Evolutionary conservation across 371 early-diverging fungal genomes (phyloP).

Genomic region (Apophysomyces sp.): DNA sequence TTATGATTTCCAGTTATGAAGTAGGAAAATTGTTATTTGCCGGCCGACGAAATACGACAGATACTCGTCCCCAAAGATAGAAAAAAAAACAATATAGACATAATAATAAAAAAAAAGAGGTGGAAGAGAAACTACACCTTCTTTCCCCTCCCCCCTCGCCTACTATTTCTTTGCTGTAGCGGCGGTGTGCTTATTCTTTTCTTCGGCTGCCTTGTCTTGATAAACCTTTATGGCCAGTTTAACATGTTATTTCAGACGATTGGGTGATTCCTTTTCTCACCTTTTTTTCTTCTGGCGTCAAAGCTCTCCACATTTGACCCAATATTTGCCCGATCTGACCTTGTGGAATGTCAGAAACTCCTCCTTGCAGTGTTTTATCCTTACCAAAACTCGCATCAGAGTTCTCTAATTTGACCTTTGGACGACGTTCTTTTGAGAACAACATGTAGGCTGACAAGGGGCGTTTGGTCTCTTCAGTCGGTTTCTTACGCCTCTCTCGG

Average conservation of each 20-base stretch:
- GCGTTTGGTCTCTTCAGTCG: slow-evolving; percentile 66
- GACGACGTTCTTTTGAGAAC: slow-evolving; percentile 75
- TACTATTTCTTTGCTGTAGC: background rate
- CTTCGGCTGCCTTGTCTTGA: background rate
- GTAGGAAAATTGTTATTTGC: slow-evolving; percentile 67
- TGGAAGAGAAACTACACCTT: too few species aligned
- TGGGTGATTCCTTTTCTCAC: too few species aligned
- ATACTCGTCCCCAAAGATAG: background rate
- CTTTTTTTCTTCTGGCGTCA: slow-evolving; percentile 63
- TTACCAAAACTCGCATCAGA: slow-evolving; percentile 80
- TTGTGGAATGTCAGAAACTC: slow-evolving; percentile 21
- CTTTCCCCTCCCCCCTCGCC: background rate
- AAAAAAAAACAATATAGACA: background rate
- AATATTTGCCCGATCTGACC: slow-evolving; percentile 75
- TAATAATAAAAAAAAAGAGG: background rate
- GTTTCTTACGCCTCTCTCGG: background rate
- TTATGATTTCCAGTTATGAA: slow-evolving; percentile 94
- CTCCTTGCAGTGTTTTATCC: too few species aligned
- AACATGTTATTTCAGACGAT: too few species aligned
- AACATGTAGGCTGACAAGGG: slow-evolving; percentile 80
- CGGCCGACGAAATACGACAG: slow-evolving; percentile 14
- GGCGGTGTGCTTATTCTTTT: background rate
- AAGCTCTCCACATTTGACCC: slow-evolving; percentile 77
- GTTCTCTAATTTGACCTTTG: slow-evolving; percentile 69
- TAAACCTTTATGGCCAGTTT: background rate